These are phyloP conservation scores for Colletotrichum karsti DNA, from an alignment of 2,329 filamentous ascomycete genomes.

Conservation along the genomic window DNA sequence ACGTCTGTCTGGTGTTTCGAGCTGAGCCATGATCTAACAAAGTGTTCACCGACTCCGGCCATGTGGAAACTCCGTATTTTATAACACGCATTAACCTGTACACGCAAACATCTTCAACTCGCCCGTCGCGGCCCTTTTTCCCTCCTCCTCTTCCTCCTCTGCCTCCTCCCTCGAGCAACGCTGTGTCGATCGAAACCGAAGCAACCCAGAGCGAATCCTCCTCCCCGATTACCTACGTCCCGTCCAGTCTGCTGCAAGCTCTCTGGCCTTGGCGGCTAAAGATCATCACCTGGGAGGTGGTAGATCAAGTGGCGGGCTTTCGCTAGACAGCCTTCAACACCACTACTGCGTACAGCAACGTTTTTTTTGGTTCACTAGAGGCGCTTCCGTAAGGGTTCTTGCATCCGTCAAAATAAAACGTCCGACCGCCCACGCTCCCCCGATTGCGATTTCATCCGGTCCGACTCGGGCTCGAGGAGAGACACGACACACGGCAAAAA, in stretches of 20 bases:
- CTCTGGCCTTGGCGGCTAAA: neutral
- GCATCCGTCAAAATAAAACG: neutral
- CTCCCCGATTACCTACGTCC: neutral
- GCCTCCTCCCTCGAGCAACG: neutral
- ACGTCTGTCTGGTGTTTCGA: conserved; percentile 28
- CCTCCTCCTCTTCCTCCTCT: neutral
- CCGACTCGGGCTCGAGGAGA: neutral
- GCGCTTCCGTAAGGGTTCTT: neutral
- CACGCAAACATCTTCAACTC: conserved; percentile 3
- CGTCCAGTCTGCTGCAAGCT: neutral
- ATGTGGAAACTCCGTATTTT: conserved; percentile 21
- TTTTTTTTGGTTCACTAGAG: neutral
- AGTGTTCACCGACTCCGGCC: conserved; percentile 25
- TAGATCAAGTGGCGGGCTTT: neutral
- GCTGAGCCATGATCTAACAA: conserved; percentile 27
- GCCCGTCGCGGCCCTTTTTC: too few species aligned
- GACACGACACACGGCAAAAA: neutral
- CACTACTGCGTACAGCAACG: neutral
- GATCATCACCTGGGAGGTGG: neutral
- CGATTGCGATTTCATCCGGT: conserved; percentile 2
- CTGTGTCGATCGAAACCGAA: neutral
- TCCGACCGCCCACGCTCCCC: neutral
- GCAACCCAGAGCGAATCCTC: neutral
- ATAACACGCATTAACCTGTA: conserved; percentile 11
- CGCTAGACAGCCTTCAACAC: neutral